These are phyloP conservation scores for Neurospora terricola DNA, from an alignment of 495 filamentous ascomycete species.

Conservation along the genomic window DNA sequence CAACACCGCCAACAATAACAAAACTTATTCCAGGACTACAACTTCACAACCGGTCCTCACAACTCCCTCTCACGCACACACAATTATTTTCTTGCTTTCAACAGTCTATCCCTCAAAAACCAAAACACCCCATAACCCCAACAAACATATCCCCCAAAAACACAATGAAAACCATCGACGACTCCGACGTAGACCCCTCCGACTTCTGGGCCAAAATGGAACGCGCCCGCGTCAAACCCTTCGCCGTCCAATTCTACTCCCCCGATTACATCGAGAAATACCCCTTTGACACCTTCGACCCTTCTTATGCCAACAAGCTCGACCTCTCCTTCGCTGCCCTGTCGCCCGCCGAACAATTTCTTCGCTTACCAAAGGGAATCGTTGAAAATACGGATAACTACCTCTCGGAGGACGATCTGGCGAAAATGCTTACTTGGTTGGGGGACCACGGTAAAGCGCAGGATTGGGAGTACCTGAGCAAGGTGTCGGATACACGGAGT, in stretches of 20 bases:
- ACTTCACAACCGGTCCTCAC: not conserved
- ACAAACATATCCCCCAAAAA: not conserved
- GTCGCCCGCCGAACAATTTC: not conserved
- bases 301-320: not conserved
- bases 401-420: fast-evolving
- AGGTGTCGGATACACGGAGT: not conserved
- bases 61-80: not conserved
- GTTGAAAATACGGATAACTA: not conserved
- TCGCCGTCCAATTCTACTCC: not conserved
- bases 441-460: fast-evolving
- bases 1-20: not conserved
- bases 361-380: not conserved
- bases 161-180: not conserved
- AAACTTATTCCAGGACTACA: not conserved
- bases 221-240: not conserved
- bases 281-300: not conserved
- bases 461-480: fast-evolving
- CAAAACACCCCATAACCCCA: not conserved
- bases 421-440: not conserved
- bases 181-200: not conserved
- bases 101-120: not conserved
- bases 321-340: not conserved
- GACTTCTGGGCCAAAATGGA: not conserved
- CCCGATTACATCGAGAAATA: not conserved
- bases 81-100: not conserved